A percentile compares a stretch with the other conserved stretches of the same genome.
phyloP scores from a whole-genome alignment of 2,329 filamentous ascomycete genomes.

The Talaromyces albobiverticillius region DNA sequence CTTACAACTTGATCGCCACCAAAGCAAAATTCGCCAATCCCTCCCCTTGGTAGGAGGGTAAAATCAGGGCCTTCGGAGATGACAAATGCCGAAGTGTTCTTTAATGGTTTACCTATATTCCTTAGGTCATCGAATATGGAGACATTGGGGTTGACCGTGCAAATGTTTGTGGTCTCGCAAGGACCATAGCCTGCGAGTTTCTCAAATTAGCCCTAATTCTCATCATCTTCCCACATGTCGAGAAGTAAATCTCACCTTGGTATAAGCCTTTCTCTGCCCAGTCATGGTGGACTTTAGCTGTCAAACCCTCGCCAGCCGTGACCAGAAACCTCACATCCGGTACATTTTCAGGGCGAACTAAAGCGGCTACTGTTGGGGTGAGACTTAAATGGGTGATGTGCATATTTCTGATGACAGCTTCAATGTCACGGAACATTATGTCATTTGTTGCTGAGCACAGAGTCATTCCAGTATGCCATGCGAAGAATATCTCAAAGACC shows the following conservation, averaged over 20 bases:
- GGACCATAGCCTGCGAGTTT: constrained; percentile 65
- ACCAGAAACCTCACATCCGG: constrained; percentile 73
- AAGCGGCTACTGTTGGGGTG: constrained; percentile 77
- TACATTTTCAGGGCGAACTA: constrained; percentile 67
- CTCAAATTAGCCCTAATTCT: background rate
- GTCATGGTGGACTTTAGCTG: constrained; percentile 63
- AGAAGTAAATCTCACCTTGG: constrained; percentile 52
- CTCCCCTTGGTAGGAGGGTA: constrained; percentile 63
- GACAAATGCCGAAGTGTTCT: constrained; percentile 74
- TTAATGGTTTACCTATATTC: constrained; percentile 72
- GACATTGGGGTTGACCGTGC: constrained; percentile 67
- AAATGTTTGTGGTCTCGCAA: constrained; percentile 85
- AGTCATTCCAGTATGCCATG: constrained; percentile 75
- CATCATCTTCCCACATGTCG: background rate
- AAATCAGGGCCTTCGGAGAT: constrained; percentile 45
- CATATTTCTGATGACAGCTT: constrained; percentile 62
- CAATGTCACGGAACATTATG: constrained; percentile 69
- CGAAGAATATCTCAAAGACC: constrained; percentile 86
- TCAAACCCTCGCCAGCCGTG: constrained; percentile 78
- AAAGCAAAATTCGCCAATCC: constrained; percentile 80
- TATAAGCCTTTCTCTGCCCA: constrained; percentile 70
- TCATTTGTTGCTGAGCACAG: constrained; percentile 75
- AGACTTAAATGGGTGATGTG: constrained; percentile 76
- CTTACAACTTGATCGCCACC: constrained; percentile 75
- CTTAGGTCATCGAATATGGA: constrained; percentile 58